A percentile compares a stretch with the other conserved stretches of the same genome.
Evolutionary conservation across 1,284 basidiomycete genomes (phyloP).

Genomic region (Naganishia albida): DNA sequence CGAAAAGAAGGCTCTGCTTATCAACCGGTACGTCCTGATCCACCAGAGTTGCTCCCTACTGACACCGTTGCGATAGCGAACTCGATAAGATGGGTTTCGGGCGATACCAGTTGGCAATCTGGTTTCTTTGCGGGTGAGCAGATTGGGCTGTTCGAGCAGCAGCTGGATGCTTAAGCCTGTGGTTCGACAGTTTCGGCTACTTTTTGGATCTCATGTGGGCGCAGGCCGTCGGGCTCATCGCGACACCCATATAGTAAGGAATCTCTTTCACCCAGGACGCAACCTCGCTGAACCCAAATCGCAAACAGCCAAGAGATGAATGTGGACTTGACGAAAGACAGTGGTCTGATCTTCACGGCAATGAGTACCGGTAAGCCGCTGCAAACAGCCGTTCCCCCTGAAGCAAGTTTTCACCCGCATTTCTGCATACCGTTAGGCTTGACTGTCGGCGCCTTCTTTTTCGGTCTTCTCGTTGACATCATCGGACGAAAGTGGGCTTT

Average conservation of each 20-base stretch:
- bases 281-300: too few relatives aligned
- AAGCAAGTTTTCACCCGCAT: background rate
- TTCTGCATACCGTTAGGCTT: conserved; percentile 61
- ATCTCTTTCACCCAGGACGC: background rate
- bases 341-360: conserved; percentile 68
- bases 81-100: conserved; percentile 42
- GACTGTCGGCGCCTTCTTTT: conserved; percentile 49
- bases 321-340: conserved; percentile 51
- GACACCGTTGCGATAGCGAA: conserved; percentile 31
- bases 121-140: conserved; percentile 40
- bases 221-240: conserved; percentile 43
- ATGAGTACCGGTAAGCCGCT: conserved; percentile 45
- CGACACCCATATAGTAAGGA: conserved; percentile 38
- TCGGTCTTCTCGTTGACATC: conserved; percentile 43
- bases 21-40: conserved; percentile 42
- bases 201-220: conserved; percentile 47
- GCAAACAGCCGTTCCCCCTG: background rate
- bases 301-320: conserved; percentile 43
- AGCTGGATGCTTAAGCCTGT: background rate
- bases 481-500: conserved; percentile 57
- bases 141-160: background rate
- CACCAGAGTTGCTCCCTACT: background rate
- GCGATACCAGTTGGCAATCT: conserved; percentile 40
- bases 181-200: conserved; percentile 42
- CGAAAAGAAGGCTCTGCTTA: conserved; percentile 45